Conservation (phyloP, 768 basidiomycete genomes). For the Hydnomerulius pinastri region DNA sequence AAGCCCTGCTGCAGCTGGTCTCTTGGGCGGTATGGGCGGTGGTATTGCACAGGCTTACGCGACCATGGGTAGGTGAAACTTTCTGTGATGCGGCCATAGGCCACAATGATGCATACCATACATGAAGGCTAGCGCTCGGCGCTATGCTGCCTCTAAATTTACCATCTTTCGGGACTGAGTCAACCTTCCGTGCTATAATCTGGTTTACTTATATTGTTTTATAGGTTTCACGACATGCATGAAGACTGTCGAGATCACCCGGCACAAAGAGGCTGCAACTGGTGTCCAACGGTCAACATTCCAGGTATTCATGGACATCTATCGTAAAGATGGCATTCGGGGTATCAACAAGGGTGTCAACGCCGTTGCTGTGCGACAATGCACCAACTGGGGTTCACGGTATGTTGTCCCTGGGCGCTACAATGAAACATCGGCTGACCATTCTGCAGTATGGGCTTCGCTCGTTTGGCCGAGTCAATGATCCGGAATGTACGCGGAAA, state of each 20-base stretch:
- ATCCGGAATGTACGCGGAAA: constrained; percentile 83
- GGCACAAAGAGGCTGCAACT: constrained; percentile 84
- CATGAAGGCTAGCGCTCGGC: constrained; percentile 20
- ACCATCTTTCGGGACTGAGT: constrained; percentile 15
- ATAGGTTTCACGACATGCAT: constrained; percentile 98
- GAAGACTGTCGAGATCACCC: constrained; percentile 98
- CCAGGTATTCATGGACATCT: constrained; percentile 94
- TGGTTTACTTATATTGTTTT: constrained; percentile 11
- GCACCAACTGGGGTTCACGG: constrained; percentile 94
- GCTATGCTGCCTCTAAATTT: constrained; percentile 15
- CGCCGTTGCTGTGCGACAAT: constrained; percentile 88
- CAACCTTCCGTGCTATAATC: not conserved
- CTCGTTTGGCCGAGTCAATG: constrained; percentile 82
- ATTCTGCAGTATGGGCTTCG: constrained; percentile 84
- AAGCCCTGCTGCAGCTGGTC: constrained; percentile 79
- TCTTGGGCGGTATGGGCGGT: constrained; percentile 96
- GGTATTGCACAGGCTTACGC: constrained; percentile 98
- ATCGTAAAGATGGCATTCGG: constrained; percentile 86
- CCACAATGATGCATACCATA: constrained; percentile 17
- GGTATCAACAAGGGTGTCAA: constrained; percentile 99
- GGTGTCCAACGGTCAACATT: constrained; percentile 92
- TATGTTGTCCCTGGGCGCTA: constrained; percentile 33
- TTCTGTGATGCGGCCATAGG: constrained; percentile 1
- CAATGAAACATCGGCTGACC: constrained; percentile 8
- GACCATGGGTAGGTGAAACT: constrained; percentile 86